phyloP scores from a whole-genome alignment of 306 rosid genomes.

The Cucumis cinereus region DNA sequence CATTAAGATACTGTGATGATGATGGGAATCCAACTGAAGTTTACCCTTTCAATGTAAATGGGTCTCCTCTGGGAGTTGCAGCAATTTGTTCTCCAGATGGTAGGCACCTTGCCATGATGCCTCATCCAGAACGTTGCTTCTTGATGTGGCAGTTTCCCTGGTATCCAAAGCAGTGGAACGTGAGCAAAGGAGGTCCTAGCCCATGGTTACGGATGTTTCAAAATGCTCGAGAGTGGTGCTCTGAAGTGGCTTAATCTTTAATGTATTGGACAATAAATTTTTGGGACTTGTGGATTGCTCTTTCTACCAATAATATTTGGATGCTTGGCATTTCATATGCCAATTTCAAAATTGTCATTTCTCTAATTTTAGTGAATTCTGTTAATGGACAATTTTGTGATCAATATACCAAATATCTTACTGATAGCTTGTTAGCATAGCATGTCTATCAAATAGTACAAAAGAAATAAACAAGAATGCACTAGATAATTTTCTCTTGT shows the following conservation, averaged over 20 bases:
- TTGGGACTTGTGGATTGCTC: background rate
- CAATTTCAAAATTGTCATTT: background rate
- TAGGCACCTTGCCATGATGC: conserved; percentile 94
- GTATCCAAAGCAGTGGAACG: conserved; percentile 82
- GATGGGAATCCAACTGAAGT: conserved; percentile 63
- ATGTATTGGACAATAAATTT: background rate
- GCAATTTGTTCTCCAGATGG: conserved; percentile 94
- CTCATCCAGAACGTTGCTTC: conserved; percentile 96
- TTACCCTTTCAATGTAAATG: conserved; percentile 80
- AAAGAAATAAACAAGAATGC: background rate
- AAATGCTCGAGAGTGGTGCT: conserved; percentile 36
- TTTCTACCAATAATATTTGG: background rate
- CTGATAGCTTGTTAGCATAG: background rate
- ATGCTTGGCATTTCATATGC: background rate
- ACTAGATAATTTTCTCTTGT: background rate
- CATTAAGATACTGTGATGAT: conserved; percentile 75
- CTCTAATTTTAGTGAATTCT: background rate
- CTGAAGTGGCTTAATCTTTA: conserved; percentile 11
- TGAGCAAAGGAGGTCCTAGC: conserved; percentile 72
- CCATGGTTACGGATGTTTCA: conserved; percentile 92
- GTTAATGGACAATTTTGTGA: background rate
- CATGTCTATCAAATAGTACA: background rate
- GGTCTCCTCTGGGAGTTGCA: conserved; percentile 78
- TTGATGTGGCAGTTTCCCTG: conserved; percentile 94
- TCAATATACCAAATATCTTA: background rate